phyloP scores from a whole-genome alignment of 768 basidiomycete genomes.

The Baorangia bicolor region DNA sequence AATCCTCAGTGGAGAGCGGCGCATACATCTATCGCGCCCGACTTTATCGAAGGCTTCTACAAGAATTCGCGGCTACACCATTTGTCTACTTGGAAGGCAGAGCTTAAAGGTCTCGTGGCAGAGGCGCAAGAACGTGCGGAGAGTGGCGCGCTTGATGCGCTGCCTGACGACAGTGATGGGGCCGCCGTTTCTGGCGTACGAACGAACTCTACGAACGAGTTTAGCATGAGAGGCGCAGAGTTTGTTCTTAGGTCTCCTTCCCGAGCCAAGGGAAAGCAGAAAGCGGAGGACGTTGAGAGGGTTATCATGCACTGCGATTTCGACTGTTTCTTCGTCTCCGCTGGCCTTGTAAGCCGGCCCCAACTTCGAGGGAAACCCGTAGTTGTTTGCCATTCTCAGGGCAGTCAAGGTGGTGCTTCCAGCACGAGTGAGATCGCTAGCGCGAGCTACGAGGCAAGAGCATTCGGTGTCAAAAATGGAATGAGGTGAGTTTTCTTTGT shows the following conservation, averaged over 20 bases:
- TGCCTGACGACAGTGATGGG: not conserved
- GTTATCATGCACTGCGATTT: conserved; percentile 94
- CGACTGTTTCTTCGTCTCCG: conserved; percentile 96
- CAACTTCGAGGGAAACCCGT: conserved; percentile 84
- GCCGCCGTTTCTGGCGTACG: not conserved
- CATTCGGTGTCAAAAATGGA: conserved; percentile 86
- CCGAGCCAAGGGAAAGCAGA: conserved; percentile 52
- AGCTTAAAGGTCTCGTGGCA: conserved; percentile 75
- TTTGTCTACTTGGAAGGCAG: conserved; percentile 88
- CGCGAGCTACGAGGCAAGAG: conserved; percentile 90
- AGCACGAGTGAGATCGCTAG: conserved; percentile 96
- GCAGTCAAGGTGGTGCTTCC: conserved; percentile 61
- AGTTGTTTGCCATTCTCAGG: conserved; percentile 95
- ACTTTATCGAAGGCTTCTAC: conserved; percentile 84
- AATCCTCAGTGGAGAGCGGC: conserved; percentile 82
- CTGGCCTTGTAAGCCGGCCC: conserved; percentile 77
- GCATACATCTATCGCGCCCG: conserved; percentile 82
- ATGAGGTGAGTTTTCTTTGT: conserved; percentile 68
- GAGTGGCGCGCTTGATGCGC: conserved; percentile 22
- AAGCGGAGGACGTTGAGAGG: conserved; percentile 47
- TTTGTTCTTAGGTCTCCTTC: conserved; percentile 49
- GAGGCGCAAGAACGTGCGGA: conserved; percentile 78
- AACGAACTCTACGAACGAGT: conserved; percentile 16
- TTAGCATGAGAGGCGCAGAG: conserved; percentile 56
- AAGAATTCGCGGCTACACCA: conserved; percentile 92